phyloP scores from a whole-genome alignment of 2,329 filamentous ascomycete genomes.

The Aspergillus sp. region DNA sequence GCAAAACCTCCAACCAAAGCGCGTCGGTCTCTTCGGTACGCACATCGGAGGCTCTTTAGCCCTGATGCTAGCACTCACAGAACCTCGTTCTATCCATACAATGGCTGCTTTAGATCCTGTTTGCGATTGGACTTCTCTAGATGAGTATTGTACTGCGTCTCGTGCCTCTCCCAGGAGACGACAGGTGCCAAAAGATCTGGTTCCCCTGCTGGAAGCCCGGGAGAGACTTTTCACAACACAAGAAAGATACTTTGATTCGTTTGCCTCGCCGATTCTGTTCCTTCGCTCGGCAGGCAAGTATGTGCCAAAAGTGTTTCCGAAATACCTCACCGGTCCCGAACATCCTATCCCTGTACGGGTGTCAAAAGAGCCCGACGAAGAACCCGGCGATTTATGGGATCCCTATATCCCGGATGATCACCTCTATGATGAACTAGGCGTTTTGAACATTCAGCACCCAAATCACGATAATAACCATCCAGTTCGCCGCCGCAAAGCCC shows the following conservation, averaged over 20 bases:
- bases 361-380: slow-evolving; percentile 16
- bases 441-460: neutral
- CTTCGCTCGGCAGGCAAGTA: slow-evolving; percentile 43
- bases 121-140: slow-evolving; percentile 42
- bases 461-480: slow-evolving; percentile 7
- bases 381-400: slow-evolving; percentile 10
- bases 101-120: slow-evolving; percentile 37
- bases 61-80: slow-evolving; percentile 45
- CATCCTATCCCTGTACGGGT: slow-evolving; percentile 32
- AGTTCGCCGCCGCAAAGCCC: slow-evolving; percentile 34
- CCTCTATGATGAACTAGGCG: neutral
- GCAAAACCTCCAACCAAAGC: slow-evolving; percentile 28
- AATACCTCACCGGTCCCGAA: slow-evolving; percentile 33
- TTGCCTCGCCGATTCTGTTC: slow-evolving; percentile 45
- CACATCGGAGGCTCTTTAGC: slow-evolving; percentile 44
- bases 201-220: slow-evolving; percentile 37
- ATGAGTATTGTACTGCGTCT: slow-evolving; percentile 37
- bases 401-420: slow-evolving; percentile 1
- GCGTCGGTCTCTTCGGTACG: slow-evolving; percentile 33
- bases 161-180: slow-evolving; percentile 10
- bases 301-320: slow-evolving; percentile 34
- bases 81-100: slow-evolving; percentile 33
- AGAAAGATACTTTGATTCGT: slow-evolving; percentile 44
- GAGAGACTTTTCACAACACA: slow-evolving; percentile 37
- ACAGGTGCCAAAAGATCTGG: slow-evolving; percentile 30